Evolutionary conservation across 257 asterid species (phyloP).

Genomic region (Cinchona pubescens): DNA sequence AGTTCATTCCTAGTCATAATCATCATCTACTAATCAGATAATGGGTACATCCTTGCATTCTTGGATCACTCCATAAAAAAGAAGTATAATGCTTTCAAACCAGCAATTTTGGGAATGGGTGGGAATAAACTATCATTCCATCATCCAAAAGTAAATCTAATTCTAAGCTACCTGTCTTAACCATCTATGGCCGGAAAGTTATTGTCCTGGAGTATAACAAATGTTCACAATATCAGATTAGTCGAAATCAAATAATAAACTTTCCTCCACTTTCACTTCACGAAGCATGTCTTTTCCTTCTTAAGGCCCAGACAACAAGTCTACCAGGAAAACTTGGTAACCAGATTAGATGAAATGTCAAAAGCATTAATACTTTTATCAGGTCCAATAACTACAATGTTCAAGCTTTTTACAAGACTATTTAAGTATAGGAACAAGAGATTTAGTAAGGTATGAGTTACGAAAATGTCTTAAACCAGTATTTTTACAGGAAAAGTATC

Average conservation of each 20-base stretch:
- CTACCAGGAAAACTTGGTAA: background rate
- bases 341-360: constrained; percentile 9
- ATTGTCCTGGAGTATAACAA: background rate
- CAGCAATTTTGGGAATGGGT: background rate
- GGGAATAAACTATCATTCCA: background rate
- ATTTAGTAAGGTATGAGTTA: too few relatives aligned
- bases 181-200: background rate
- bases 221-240: background rate
- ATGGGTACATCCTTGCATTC: background rate
- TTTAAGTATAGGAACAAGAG: background rate
- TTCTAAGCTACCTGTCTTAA: background rate
- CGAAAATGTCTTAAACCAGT: too few relatives aligned
- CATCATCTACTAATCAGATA: background rate
- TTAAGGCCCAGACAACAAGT: too few relatives aligned
- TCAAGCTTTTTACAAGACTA: background rate
- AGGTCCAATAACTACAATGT: background rate
- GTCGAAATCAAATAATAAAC: too few relatives aligned
- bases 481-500: too few relatives aligned
- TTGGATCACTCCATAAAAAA: background rate
- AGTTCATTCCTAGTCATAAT: background rate
- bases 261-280: background rate
- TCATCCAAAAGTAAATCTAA: background rate
- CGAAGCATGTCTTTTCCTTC: background rate
- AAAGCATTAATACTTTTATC: background rate
- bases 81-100: background rate